Evolutionary conservation across 2,329 filamentous ascomycete species (phyloP).

Genomic region (Monilinia aucupariae): DNA sequence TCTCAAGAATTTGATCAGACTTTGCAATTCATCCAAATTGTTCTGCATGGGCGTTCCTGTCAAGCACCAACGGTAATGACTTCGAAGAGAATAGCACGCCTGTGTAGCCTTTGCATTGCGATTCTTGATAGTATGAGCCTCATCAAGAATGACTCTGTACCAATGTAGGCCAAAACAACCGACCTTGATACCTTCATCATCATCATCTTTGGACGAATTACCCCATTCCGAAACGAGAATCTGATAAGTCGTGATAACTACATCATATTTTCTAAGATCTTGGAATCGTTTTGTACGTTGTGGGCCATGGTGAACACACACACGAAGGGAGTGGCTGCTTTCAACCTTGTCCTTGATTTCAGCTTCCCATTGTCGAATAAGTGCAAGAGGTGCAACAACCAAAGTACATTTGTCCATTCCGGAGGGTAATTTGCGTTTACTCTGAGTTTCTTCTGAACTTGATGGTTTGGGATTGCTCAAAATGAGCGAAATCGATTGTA

Average conservation of each 20-base stretch:
- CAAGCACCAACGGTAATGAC: slow-evolving; percentile 91
- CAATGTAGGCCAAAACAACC: slow-evolving; percentile 90
- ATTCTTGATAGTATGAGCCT: slow-evolving; percentile 98
- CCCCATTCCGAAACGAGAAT: slow-evolving; percentile 88
- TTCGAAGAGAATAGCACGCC: slow-evolving; percentile 76
- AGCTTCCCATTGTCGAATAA: slow-evolving; percentile 95
- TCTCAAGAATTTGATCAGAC: slow-evolving; percentile 82
- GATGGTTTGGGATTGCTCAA: slow-evolving; percentile 72
- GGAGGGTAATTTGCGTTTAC: slow-evolving; percentile 63
- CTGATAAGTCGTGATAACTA: slow-evolving; percentile 96
- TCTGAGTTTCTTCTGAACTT: slow-evolving; percentile 44
- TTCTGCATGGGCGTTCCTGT: slow-evolving; percentile 98
- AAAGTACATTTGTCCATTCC: slow-evolving; percentile 73
- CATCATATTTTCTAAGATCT: slow-evolving; percentile 79
- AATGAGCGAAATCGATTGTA: slow-evolving; percentile 87
- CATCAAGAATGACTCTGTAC: slow-evolving; percentile 93
- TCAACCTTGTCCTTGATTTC: slow-evolving; percentile 83
- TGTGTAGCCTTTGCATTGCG: slow-evolving; percentile 93
- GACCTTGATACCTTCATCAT: slow-evolving; percentile 57
- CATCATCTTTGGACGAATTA: slow-evolving; percentile 55
- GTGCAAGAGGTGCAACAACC: slow-evolving; percentile 84
- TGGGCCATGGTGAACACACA: slow-evolving; percentile 87
- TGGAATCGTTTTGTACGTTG: slow-evolving; percentile 72
- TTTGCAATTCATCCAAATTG: slow-evolving; percentile 93
- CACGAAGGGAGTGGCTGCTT: slow-evolving; percentile 63